phyloP scores from a whole-genome alignment of 306 rosid genomes.

The Carpinus fangiana region DNA sequence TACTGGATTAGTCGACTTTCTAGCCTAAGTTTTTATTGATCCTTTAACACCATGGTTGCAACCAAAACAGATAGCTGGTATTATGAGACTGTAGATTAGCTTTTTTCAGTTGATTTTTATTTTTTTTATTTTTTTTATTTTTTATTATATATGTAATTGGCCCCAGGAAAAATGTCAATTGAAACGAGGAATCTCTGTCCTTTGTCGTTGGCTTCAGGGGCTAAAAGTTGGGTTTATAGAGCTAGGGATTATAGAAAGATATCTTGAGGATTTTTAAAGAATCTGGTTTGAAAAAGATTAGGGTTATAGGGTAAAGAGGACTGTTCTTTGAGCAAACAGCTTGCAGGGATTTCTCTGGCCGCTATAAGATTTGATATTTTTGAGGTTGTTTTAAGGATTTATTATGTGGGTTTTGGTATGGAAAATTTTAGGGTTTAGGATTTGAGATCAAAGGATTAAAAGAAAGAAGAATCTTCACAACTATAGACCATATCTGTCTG shows the following conservation, averaged over 20 bases:
- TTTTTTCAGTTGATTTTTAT: neutral
- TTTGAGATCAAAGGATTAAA: neutral
- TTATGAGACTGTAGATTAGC: neutral
- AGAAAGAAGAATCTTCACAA: no score
- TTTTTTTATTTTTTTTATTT: no score
- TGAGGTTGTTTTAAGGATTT: neutral
- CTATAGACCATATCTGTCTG: neutral
- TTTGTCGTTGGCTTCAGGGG: neutral
- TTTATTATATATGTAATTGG: neutral
- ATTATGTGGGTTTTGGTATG: neutral
- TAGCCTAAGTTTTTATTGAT: neutral
- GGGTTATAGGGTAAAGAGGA: neutral
- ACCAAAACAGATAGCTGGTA: neutral
- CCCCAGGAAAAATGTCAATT: no score
- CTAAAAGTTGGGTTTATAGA: neutral
- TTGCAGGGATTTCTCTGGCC: neutral
- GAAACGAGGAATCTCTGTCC: no score
- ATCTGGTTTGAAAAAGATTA: neutral
- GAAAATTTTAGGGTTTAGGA: neutral
- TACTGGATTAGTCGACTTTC: neutral
- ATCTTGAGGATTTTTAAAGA: neutral
- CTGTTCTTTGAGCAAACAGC: neutral
- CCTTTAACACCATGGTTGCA: neutral
- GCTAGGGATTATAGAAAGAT: neutral
- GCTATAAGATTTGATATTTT: neutral